Evolutionary conservation across 805 yeast genomes (phyloP).

Genomic region (Nakazawaea wickerhamii): DNA sequence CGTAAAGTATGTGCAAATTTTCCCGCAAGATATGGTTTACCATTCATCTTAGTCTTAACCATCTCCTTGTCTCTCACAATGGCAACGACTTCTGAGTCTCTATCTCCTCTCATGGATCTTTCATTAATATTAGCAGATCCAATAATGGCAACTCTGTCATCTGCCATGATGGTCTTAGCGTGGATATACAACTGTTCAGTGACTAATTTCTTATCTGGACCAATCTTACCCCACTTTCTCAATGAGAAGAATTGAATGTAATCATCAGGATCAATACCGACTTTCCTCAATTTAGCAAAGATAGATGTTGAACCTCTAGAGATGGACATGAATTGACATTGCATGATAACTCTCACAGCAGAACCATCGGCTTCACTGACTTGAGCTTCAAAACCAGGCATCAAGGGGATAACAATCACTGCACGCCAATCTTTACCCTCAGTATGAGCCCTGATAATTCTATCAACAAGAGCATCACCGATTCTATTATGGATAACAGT

Average conservation of each 20-base stretch:
- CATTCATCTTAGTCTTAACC: slow-evolving; percentile 70
- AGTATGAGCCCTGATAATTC: slow-evolving; percentile 83
- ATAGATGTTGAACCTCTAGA: slow-evolving; percentile 87
- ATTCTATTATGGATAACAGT: slow-evolving; percentile 79
- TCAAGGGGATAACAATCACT: slow-evolving; percentile 82
- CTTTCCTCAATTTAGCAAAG: slow-evolving; percentile 69
- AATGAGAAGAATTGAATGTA: slow-evolving; percentile 88
- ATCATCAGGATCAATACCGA: slow-evolving; percentile 84
- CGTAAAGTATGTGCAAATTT: slow-evolving; percentile 86
- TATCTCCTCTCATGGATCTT: slow-evolving; percentile 87
- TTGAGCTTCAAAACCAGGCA: slow-evolving; percentile 96
- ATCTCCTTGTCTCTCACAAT: slow-evolving; percentile 78
- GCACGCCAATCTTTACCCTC: slow-evolving; percentile 84
- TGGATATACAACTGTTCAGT: slow-evolving; percentile 94
- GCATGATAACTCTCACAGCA: slow-evolving; percentile 92
- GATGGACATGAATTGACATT: slow-evolving; percentile 91
- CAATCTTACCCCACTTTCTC: slow-evolving; percentile 93
- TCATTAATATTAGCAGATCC: slow-evolving; percentile 98
- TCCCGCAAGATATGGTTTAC: slow-evolving; percentile 73
- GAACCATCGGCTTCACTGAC: slow-evolving; percentile 94
- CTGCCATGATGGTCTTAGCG: slow-evolving; percentile 87
- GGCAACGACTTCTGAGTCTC: slow-evolving; percentile 95
- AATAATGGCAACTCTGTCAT: slow-evolving; percentile 87
- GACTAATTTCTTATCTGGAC: slow-evolving; percentile 63
- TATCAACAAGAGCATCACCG: slow-evolving; percentile 96